Percentiles rank a stretch among this genome's conserved stretches.
phyloP scores from a whole-genome alignment of 2,329 filamentous ascomycete species.

The Cladosporium sp. region DNA sequence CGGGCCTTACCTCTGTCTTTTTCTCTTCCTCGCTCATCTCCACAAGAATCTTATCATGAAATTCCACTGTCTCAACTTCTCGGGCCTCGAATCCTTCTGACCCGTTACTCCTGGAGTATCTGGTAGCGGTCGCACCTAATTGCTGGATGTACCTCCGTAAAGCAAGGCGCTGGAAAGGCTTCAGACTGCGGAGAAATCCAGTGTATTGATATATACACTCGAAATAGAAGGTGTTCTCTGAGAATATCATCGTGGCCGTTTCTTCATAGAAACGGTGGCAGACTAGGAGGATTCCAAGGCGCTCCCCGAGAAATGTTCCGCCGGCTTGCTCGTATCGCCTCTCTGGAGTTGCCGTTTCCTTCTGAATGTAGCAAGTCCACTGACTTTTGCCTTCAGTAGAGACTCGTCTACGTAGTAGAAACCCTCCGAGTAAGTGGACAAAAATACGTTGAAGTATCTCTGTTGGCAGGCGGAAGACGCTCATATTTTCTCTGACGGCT shows the following conservation, averaged over 20 bases:
- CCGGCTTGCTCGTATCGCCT: not conserved
- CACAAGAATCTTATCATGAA: not conserved
- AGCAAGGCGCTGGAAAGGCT: not conserved
- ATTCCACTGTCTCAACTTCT: not conserved
- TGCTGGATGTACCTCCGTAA: not conserved
- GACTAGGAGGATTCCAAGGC: not conserved
- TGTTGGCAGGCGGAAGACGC: not conserved
- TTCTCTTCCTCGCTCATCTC: not conserved
- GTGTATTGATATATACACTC: not conserved
- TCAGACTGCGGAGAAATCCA: not conserved
- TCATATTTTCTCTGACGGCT: no score
- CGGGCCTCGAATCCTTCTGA: not conserved
- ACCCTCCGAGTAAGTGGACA: not conserved
- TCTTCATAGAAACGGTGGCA: not conserved
- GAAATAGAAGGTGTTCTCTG: not conserved
- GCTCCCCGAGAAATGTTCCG: not conserved
- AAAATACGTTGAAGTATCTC: not conserved
- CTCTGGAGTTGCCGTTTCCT: not conserved
- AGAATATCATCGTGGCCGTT: not conserved
- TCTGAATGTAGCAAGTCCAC: not conserved
- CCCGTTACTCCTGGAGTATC: not conserved
- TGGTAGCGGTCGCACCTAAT: not conserved
- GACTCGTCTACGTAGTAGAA: not conserved
- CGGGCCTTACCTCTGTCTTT: not conserved
- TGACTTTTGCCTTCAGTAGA: not conserved